Percentiles rank a stretch among this genome's conserved stretches.
phyloP scores from a whole-genome alignment of 2,329 filamentous ascomycete species.

The Raffaelea ambrosiae region DNA sequence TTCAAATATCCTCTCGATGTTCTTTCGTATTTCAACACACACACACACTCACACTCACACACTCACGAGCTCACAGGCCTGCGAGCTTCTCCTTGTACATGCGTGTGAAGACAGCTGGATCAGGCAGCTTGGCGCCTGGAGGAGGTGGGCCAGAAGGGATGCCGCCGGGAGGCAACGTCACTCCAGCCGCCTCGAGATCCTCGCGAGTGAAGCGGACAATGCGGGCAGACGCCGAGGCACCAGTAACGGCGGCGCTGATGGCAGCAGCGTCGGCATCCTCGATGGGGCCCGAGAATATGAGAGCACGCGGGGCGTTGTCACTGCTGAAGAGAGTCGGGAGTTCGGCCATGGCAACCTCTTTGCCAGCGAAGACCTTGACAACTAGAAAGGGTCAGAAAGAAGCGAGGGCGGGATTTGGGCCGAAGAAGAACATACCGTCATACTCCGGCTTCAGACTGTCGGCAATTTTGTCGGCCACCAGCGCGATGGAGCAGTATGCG shows the following conservation, averaged over 20 bases:
- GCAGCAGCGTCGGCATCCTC: constrained; percentile 1
- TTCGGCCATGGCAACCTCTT: constrained; percentile 2
- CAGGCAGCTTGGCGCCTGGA: neutral
- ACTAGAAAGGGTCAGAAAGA: neutral
- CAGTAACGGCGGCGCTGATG: constrained; percentile 1
- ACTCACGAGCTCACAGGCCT: too few relatives aligned
- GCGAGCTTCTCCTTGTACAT: constrained; percentile 8
- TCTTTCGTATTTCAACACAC: too few relatives aligned
- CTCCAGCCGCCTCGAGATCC: constrained; percentile 4
- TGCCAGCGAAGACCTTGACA: constrained; percentile 4
- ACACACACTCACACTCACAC: too few relatives aligned
- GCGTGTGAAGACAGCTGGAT: constrained; percentile 2
- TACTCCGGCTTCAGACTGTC: constrained; percentile 1
- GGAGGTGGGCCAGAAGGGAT: constrained; percentile 1
- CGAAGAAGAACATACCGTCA: neutral
- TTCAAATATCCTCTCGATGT: too few relatives aligned
- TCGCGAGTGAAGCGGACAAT: constrained; percentile 4
- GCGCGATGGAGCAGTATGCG: neutral
- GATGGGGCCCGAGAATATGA: constrained; percentile 4
- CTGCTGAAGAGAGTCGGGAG: constrained; percentile 2
- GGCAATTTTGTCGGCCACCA: constrained; percentile 1
- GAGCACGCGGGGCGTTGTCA: constrained; percentile 1
- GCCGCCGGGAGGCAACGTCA: constrained; percentile 3
- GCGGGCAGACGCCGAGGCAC: neutral
- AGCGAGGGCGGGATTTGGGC: too few relatives aligned